Percentiles rank a stretch among this genome's conserved stretches.
phyloP scores from a whole-genome alignment of 306 rosid species.

The Quercus robur region DNA sequence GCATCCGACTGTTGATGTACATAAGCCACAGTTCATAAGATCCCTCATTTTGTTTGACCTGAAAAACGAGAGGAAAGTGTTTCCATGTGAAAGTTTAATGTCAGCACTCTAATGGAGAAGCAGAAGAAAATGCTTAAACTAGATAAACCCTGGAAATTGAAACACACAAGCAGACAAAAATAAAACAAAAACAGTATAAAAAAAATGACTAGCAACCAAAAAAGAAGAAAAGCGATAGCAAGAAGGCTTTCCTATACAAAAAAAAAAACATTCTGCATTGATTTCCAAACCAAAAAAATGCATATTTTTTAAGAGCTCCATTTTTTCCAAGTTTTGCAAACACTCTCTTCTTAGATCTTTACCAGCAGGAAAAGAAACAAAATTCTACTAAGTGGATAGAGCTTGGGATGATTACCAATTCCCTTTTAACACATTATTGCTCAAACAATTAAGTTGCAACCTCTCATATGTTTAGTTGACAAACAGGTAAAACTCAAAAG shows the following conservation, averaged over 20 bases:
- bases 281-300: not conserved
- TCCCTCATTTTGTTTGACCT: constrained; percentile 72
- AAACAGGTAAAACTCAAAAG: not conserved
- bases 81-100: constrained; percentile 41
- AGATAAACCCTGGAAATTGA: not conserved
- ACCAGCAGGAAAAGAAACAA: constrained; percentile 3
- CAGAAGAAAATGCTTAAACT: not conserved
- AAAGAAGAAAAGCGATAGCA: not conserved
- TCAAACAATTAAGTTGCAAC: not conserved
- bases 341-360: not conserved
- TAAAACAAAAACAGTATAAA: not conserved
- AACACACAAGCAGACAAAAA: not conserved
- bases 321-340: not conserved
- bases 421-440: constrained; percentile 7
- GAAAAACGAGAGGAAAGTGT: constrained; percentile 44
- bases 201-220: not conserved
- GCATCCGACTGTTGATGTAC: constrained; percentile 78
- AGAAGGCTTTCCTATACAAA: not conserved
- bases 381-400: not conserved
- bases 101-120: constrained; percentile 23
- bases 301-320: not conserved
- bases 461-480: not conserved
- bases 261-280: not conserved
- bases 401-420: not conserved
- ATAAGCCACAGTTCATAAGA: constrained; percentile 89